phyloP scores from a whole-genome alignment of 345 rosid species.

The Brassica carinata region DNA sequence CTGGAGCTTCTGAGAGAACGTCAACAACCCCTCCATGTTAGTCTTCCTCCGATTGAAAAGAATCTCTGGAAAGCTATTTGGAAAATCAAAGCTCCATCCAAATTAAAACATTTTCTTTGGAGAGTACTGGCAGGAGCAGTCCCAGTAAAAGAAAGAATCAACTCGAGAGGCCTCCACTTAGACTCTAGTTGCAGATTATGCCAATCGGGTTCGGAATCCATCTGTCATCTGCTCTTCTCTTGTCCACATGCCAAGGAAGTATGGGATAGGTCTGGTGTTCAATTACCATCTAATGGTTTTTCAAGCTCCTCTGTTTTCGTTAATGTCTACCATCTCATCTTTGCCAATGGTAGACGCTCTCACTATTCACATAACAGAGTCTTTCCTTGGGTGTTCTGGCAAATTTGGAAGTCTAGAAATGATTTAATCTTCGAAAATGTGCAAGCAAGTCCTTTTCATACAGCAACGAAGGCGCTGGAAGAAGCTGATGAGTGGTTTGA shows the following conservation, averaged over 20 bases:
- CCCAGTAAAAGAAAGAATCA: too few species aligned
- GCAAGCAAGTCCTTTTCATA: background rate
- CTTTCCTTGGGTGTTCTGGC: background rate
- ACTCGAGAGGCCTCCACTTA: too few species aligned
- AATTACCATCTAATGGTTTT: background rate
- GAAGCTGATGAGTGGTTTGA: background rate
- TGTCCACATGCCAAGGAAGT: background rate
- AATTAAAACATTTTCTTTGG: too few species aligned
- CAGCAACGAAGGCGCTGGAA: background rate
- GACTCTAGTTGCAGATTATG: background rate
- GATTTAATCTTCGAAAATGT: background rate
- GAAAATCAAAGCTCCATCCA: too few species aligned
- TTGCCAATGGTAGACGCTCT: background rate
- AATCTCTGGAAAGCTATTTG: too few species aligned
- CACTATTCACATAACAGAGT: background rate
- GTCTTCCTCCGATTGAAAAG: background rate
- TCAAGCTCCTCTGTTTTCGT: background rate
- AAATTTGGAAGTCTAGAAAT: background rate
- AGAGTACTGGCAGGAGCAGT: too few species aligned
- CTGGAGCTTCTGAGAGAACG: background rate
- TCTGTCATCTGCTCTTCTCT: background rate
- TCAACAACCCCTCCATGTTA: background rate
- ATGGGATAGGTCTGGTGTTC: background rate
- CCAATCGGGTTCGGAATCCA: background rate
- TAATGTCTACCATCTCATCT: background rate